These are phyloP conservation scores for Peronospora farinosa DNA, from an alignment of 352 stramenopile genomes.

Conservation along the genomic window DNA sequence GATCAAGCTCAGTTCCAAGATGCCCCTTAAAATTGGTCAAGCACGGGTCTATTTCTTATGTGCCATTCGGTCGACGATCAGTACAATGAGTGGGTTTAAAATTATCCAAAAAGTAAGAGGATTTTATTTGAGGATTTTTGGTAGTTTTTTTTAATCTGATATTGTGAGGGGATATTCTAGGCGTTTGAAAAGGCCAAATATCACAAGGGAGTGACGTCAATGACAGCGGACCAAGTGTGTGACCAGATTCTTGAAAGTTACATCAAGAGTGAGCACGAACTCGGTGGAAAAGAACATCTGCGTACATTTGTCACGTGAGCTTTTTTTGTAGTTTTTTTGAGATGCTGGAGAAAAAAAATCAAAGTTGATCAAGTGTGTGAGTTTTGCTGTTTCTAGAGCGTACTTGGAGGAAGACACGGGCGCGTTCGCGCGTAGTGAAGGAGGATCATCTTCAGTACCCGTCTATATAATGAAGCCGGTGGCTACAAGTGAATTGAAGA, in stretches of 20 bases:
- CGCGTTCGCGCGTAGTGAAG: slow-evolving; percentile 28
- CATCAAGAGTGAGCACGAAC: slow-evolving; percentile 64
- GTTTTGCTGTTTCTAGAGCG: slow-evolving; percentile 16
- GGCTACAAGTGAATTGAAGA: slow-evolving; percentile 13
- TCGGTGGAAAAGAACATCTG: slow-evolving; percentile 68
- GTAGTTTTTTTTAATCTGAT: neutral
- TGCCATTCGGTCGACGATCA: slow-evolving; percentile 63
- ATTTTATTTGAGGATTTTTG: slow-evolving; percentile 7
- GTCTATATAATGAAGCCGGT: slow-evolving; percentile 35
- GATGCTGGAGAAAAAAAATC: neutral
- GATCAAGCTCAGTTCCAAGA: slow-evolving; percentile 57
- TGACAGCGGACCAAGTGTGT: slow-evolving; percentile 57
- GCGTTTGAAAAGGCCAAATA: slow-evolving; percentile 79
- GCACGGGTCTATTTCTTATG: slow-evolving; percentile 72
- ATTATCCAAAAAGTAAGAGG: slow-evolving; percentile 59
- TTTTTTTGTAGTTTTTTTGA: slow-evolving; percentile 1
- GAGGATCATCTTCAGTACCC: slow-evolving; percentile 8
- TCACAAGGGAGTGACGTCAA: slow-evolving; percentile 37
- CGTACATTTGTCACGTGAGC: slow-evolving; percentile 60
- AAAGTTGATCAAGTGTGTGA: neutral
- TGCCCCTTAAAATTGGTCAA: slow-evolving; percentile 74
- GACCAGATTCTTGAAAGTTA: slow-evolving; percentile 73
- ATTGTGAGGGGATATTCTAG: slow-evolving; percentile 16
- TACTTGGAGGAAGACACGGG: slow-evolving; percentile 37
- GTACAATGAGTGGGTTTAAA: slow-evolving; percentile 79